Conservation (phyloP, 1,284 basidiomycete genomes). For the Malassezia brasiliensis region DNA sequence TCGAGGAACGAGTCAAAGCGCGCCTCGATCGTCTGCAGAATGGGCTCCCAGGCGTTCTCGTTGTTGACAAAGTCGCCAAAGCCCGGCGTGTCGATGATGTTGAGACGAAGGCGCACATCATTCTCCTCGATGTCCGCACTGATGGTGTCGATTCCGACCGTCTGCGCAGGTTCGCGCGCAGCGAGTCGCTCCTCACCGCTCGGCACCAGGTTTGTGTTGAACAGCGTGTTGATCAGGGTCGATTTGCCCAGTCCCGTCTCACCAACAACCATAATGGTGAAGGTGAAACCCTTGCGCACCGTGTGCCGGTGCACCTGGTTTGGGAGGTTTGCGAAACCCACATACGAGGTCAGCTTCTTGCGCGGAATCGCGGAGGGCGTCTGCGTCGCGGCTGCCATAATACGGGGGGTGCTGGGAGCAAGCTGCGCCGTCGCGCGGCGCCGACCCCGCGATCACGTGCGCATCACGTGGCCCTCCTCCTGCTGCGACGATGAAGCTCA, state of each 20-base stretch:
- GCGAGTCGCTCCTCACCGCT: conserved; percentile 42
- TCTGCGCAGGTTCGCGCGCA: conserved; percentile 39
- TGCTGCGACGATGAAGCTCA: conserved; percentile 64
- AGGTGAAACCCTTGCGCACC: conserved; percentile 44
- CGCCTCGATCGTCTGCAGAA: conserved; percentile 47
- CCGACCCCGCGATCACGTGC: conserved; percentile 9
- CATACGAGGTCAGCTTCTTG: conserved; percentile 44
- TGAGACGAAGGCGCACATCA: conserved; percentile 44
- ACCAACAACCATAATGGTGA: conserved; percentile 46
- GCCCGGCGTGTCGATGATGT: conserved; percentile 47
- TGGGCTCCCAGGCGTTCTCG: conserved; percentile 45
- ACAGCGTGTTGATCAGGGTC: conserved; percentile 47
- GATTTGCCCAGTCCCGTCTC: conserved; percentile 48
- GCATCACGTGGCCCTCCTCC: conserved; percentile 1
- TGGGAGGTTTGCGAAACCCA: conserved; percentile 46
- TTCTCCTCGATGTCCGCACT: conserved; percentile 48
- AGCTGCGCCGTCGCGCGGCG: neutral
- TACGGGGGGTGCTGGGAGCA: neutral
- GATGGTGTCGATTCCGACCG: conserved; percentile 46
- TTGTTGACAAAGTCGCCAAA: conserved; percentile 48
- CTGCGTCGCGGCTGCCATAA: conserved; percentile 5
- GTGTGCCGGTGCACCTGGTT: conserved; percentile 45
- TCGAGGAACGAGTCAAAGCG: conserved; percentile 47
- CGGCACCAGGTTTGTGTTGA: conserved; percentile 46
- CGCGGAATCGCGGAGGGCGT: conserved; percentile 15